These are phyloP conservation scores for Ceratocystis cubensis DNA, from an alignment of 2,329 filamentous ascomycete species.

Conservation along the genomic window DNA sequence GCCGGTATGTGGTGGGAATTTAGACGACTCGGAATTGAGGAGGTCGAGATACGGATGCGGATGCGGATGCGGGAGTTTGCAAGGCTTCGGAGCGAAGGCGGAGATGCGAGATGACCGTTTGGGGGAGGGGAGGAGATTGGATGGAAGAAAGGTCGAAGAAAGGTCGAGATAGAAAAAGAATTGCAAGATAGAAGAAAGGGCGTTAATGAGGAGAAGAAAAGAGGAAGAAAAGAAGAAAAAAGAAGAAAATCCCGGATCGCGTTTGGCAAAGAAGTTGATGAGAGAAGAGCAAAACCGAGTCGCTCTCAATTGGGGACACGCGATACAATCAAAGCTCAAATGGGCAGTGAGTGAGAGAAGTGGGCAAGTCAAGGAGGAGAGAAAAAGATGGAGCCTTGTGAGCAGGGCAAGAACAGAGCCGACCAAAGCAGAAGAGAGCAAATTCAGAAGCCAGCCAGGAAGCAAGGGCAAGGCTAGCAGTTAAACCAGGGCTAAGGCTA, in stretches of 20 bases:
- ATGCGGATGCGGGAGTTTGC: too few species aligned
- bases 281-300: conserved; percentile 12
- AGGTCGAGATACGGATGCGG: conserved; percentile 23
- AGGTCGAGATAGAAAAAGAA: too few species aligned
- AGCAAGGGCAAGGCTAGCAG: too few species aligned
- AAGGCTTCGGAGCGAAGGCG: too few species aligned
- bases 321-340: conserved; percentile 14
- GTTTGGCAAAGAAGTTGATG: conserved; percentile 9
- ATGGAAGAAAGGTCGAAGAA: background rate
- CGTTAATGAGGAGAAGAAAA: too few species aligned
- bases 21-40: conserved; percentile 22
- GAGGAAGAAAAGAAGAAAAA: background rate
- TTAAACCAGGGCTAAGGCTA: too few species aligned
- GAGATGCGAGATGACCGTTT: too few species aligned
- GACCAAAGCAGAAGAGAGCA: background rate
- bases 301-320: conserved; percentile 13
- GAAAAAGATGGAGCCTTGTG: conserved; percentile 25
- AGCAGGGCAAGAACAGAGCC: too few species aligned
- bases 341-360: background rate
- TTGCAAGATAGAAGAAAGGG: background rate
- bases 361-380: conserved; percentile 16
- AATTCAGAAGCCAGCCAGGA: too few species aligned
- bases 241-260: conserved; percentile 12
- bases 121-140: conserved; percentile 1
- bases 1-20: too few species aligned